phyloP scores from a whole-genome alignment of 148 eudicot genomes.

The Polygonum maritimum region DNA sequence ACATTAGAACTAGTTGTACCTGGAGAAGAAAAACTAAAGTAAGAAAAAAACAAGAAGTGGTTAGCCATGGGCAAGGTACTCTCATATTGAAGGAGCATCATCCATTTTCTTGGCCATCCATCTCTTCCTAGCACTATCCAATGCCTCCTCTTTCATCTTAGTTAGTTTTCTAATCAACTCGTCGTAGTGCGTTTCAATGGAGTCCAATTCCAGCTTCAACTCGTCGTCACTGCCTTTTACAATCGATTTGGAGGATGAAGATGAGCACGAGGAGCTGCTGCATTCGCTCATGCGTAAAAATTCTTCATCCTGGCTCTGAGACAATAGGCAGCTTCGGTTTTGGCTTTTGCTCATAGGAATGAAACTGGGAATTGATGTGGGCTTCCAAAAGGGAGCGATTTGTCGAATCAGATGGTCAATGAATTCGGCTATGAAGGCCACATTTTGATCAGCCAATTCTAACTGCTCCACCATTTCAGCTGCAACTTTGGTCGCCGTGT shows the following conservation, averaged over 20 bases:
- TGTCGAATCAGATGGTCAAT: slow-evolving; percentile 46
- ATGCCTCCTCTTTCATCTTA: slow-evolving; percentile 41
- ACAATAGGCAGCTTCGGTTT: neutral
- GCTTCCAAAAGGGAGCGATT: slow-evolving; percentile 34
- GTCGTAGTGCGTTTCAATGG: slow-evolving; percentile 48
- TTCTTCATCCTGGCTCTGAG: neutral
- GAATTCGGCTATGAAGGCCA: slow-evolving; percentile 68
- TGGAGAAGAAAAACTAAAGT: neutral
- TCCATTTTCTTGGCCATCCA: slow-evolving; percentile 51
- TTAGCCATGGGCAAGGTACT: neutral
- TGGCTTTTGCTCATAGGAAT: neutral
- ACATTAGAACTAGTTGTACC: neutral
- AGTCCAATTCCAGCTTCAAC: slow-evolving; percentile 47
- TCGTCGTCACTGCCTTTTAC: slow-evolving; percentile 16
- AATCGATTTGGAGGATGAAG: neutral
- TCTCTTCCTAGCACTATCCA: slow-evolving; percentile 52
- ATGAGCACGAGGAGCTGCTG: neutral
- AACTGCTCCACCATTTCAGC: slow-evolving; percentile 82
- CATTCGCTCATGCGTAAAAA: neutral
- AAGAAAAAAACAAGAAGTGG: neutral
- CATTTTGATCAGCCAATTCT: slow-evolving; percentile 53
- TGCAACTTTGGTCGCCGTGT: slow-evolving; percentile 70
- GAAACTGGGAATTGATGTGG: slow-evolving; percentile 18
- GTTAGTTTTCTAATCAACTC: slow-evolving; percentile 54
- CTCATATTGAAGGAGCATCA: slow-evolving; percentile 19